phyloP scores from a whole-genome alignment of 306 rosid genomes.

The Sechiopsis laciniata region DNA sequence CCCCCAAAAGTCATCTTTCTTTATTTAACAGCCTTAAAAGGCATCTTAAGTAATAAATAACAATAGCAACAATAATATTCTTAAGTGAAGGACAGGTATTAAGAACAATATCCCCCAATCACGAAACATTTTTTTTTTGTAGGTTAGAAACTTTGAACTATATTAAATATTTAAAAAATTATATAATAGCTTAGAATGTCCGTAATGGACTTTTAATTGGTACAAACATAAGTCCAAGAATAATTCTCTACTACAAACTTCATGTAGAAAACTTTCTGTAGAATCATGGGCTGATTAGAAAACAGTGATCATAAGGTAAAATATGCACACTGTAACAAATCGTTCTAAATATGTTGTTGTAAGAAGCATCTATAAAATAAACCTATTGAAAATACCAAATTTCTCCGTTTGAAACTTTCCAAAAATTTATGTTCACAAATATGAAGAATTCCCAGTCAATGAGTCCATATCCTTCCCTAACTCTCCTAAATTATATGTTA shows the following conservation, averaged over 20 bases:
- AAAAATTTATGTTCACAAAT: neutral
- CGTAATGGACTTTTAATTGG: neutral
- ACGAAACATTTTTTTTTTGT: neutral
- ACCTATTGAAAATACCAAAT: neutral
- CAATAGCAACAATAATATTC: neutral
- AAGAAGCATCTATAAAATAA: neutral
- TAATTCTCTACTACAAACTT: neutral
- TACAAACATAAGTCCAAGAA: neutral
- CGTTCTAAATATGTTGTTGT: neutral
- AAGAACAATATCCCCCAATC: neutral
- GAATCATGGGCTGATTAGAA: neutral
- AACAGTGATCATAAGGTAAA: neutral
- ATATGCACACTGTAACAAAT: neutral
- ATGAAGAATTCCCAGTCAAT: neutral
- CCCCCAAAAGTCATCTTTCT: neutral
- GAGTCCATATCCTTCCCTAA: neutral
- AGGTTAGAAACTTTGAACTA: slow-evolving; percentile 1
- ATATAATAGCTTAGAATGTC: neutral
- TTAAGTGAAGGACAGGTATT: neutral
- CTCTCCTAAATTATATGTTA: neutral
- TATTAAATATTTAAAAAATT: neutral
- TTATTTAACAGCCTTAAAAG: neutral
- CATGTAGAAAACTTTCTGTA: neutral
- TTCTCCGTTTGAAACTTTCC: neutral
- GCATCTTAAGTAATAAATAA: neutral